Conservation (phyloP, 306 rosid species). For the Quillaja saponaria region DNA sequence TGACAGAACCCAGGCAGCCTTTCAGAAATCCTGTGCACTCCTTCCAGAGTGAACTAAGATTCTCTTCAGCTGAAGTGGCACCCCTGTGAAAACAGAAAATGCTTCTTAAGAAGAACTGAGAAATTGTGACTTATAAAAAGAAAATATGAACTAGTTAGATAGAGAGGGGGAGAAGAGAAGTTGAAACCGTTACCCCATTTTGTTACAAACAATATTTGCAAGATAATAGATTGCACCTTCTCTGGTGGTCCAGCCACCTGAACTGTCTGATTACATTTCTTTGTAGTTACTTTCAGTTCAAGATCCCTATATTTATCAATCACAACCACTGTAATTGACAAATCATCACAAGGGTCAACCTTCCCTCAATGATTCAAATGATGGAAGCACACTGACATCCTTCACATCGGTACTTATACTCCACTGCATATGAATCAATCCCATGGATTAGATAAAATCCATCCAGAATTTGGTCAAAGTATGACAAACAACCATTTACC, state of each 20-base stretch:
- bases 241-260: slow-evolving; percentile 35
- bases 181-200: slow-evolving; percentile 52
- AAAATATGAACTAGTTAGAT: neutral
- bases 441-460: slow-evolving; percentile 60
- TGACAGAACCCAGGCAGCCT: slow-evolving; percentile 65
- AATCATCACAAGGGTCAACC: slow-evolving; percentile 41
- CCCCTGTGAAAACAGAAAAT: slow-evolving; percentile 38
- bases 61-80: slow-evolving; percentile 40
- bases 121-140: neutral
- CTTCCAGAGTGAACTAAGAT: slow-evolving; percentile 51
- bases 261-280: slow-evolving; percentile 39
- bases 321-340: slow-evolving; percentile 41
- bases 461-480: slow-evolving; percentile 47
- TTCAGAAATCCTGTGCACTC: slow-evolving; percentile 63
- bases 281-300: slow-evolving; percentile 47
- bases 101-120: slow-evolving; percentile 22
- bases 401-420: slow-evolving; percentile 47
- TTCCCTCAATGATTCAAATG: slow-evolving; percentile 47
- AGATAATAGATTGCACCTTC: slow-evolving; percentile 41
- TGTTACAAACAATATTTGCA: slow-evolving; percentile 45
- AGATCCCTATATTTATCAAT: slow-evolving; percentile 53
- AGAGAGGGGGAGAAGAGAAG: neutral
- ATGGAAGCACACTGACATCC: slow-evolving; percentile 46
- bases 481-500: slow-evolving; percentile 60
- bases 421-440: slow-evolving; percentile 61